Percentiles rank a stretch among this genome's conserved stretches.
Evolutionary conservation across 106 monocot species (phyloP).

Genomic region (Apostasia ramifera): DNA sequence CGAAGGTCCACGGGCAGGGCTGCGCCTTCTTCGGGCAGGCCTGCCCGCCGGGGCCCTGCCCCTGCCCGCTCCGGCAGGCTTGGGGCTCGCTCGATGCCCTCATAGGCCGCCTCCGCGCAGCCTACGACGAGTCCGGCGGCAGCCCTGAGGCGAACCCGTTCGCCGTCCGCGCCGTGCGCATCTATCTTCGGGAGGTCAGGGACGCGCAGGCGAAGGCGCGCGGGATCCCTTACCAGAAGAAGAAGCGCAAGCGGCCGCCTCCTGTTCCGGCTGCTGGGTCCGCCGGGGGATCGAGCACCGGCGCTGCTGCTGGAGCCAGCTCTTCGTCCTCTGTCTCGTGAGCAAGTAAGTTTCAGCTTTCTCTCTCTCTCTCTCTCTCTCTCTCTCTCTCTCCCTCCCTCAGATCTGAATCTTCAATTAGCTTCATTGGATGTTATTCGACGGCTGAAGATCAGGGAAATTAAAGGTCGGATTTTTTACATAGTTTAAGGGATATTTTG

Average conservation of each 20-base stretch:
- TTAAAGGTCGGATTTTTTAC: no score
- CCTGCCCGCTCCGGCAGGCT: constrained; percentile 9
- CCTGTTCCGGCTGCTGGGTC: background rate
- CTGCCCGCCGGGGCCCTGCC: constrained; percentile 4
- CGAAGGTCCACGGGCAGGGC: background rate
- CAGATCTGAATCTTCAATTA: no score
- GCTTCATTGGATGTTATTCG: no score
- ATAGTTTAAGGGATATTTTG: no score
- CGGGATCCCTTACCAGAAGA: constrained; percentile 11
- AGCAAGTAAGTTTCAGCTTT: no score
- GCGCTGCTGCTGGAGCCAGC: no score
- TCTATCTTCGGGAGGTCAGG: constrained; percentile 9
- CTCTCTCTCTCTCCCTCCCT: no score
- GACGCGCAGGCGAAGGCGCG: constrained; percentile 10
- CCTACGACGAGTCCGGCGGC: constrained; percentile 10
- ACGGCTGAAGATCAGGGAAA: no score
- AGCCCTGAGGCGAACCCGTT: constrained; percentile 1
- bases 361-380: no score
- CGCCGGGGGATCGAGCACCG: no score
- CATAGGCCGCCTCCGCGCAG: background rate
- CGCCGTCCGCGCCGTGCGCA: background rate
- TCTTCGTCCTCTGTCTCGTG: no score
- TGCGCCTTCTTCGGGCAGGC: constrained; percentile 9
- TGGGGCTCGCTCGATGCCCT: constrained; percentile 9
- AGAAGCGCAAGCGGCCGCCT: constrained; percentile 6